Evolutionary conservation across 305 asterid genomes (phyloP), one percentile per base, ranked within the genome.

Genomic region (Caryopteris hybrid): DNA sequence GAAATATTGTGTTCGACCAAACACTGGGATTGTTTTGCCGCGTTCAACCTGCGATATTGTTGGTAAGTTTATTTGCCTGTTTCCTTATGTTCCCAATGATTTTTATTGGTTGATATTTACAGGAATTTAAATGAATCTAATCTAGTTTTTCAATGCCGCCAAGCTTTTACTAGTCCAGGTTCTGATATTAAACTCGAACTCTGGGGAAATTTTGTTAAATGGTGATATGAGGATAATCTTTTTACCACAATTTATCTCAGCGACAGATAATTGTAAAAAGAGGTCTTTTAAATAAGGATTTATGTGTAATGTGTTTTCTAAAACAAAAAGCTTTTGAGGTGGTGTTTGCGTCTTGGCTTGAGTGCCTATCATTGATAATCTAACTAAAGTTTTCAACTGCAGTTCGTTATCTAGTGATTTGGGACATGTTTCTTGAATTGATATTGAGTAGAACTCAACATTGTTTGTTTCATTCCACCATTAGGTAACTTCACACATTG

Each of bases 1-100:
- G 71, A 87, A 84, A 64, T 89, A 84, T 57, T 76, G 84, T 56
- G 96, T 84, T 70, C 74, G 87, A 16, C 96, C 95, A 18, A 89
- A 82, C 66, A 77, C 77, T 13, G 95, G 91, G 64, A 55, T 89
- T 61, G 81, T 89, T 72, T 70, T 72, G 77, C 95, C 96, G 17
- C 78, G 69, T 68, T 82, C 92, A 27, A 74, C 83, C 56, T 83
- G 86, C 64, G 90, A 83, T 61, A 81, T 89, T 72, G 79, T 74
- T 41, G 88, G 88, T 83, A 83, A 60, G 34, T 53, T 22, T 48
- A 21, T 41, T 31, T 4, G 50, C 14, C 69, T 31, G 29, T 68
- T 64, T 61, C 38, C 25, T 73, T 12, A n/a, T 62, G 21, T 57
- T 53, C n/a, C 5, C 46, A 1, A 45, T 48, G 1, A 61, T 2